Base-by-base conservation (phyloP, 140 eudicot genomes). In the Ambrosia hybrid region DNA sequence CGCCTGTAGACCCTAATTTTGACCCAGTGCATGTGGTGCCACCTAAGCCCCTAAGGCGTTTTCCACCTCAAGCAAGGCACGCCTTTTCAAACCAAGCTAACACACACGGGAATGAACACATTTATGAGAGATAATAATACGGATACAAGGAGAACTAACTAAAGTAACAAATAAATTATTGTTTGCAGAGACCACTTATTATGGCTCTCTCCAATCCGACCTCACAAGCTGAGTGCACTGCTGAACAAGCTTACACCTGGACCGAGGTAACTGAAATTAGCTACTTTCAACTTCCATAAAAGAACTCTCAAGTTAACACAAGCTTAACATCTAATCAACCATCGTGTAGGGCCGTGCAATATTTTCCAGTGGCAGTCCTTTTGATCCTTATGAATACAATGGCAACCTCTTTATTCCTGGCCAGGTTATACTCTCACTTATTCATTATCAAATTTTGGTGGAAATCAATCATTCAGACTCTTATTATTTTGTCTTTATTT, bases 151-250 rank as follows among this genome's bases (percentile, higher is more conserved):
- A 30, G 46, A 16, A 26, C 43, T n/a, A 68, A 68, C 7, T 71
- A 16, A 66, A 46, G 10, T 57, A 13, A 52, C 1, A 33, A 55
- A 58, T 12, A 21, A 34, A 76, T 21, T 16, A 48, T 60, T 78
- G 67, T 72, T 4, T 80, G 81, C 87, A 92, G 98, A 92, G 67
- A 82, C 98, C 98, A 63, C 90, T 92, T 58, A 92, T 92, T 57
- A 81, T 92, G 98, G 98, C 98, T 52, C 89, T 92, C 33, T 92
- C 98, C 46, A 92, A 92, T 55, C 98, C 98, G 46, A 92, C 98
- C 68, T 81, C 98, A 57, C 98, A 92, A 89, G 83, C 98, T 6
- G 98, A 92, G 80, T 92, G 96, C 86, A 92, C 96, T 57, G 96
- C 98, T 41, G 95, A 92, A 76, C 92, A 92, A 85, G 98, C 98